Evolutionary conservation across 306 rosid species (phyloP).

Genomic region (Datisca glomerata): DNA sequence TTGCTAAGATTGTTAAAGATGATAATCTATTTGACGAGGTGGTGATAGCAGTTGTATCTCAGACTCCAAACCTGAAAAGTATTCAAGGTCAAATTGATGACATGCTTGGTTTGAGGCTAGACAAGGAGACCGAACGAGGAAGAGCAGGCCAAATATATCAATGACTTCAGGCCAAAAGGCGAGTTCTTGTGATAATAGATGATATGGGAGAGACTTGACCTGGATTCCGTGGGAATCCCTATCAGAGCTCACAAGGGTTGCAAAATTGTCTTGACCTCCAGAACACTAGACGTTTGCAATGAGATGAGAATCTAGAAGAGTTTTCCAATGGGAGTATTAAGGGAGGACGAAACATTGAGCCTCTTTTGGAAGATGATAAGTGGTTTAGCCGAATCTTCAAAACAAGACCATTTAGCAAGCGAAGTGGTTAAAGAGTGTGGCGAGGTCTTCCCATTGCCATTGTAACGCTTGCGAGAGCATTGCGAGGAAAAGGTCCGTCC

Average conservation of each 20-base stretch:
- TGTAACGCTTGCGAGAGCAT: not conserved
- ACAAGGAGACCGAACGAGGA: not conserved
- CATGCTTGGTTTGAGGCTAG: not conserved
- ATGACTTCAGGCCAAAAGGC: not conserved
- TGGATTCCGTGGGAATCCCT: constrained; percentile 1
- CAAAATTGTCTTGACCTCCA: constrained; percentile 3
- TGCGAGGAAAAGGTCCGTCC: not conserved
- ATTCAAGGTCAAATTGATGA: constrained; percentile 3
- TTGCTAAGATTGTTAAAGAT: not conserved
- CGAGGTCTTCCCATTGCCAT: not conserved
- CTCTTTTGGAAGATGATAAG: not conserved
- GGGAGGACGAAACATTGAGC: not conserved
- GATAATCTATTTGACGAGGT: not conserved
- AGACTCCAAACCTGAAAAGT: not conserved
- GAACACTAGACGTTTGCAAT: not conserved
- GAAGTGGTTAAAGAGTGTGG: not conserved
- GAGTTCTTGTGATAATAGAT: not conserved
- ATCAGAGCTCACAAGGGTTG: not conserved
- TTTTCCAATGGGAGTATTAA: not conserved
- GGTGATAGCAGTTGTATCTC: not conserved
- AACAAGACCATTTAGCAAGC: not conserved
- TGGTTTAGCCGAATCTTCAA: not conserved
- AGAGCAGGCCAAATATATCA: not conserved
- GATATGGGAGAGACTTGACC: constrained; percentile 1
- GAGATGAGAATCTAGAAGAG: not conserved